These are phyloP conservation scores for Marchantia paleacea DNA, from an alignment of 225 moss, liverwort and hornwort species.

Conservation along the genomic window DNA sequence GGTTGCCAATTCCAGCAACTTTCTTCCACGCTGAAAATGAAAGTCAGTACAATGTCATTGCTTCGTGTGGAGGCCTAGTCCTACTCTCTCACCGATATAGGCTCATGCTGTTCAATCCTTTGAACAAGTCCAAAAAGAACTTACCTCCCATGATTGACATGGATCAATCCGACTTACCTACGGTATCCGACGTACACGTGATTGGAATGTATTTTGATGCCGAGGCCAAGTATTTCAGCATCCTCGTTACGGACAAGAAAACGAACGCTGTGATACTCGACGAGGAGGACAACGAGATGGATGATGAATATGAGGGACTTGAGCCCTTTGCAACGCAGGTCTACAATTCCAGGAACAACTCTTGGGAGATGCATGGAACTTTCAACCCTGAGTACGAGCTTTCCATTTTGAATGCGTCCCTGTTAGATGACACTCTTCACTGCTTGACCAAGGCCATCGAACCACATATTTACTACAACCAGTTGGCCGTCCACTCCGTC, in stretches of 20 bases:
- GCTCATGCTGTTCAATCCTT: slow-evolving; percentile 39
- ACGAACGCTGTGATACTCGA: slow-evolving; percentile 13
- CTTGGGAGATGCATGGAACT: slow-evolving; percentile 23
- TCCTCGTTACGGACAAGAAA: slow-evolving; percentile 34
- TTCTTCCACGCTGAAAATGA: slow-evolving; percentile 28
- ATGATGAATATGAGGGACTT: slow-evolving; percentile 2
- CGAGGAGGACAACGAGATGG: slow-evolving; percentile 11
- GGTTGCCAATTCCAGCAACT: slow-evolving; percentile 26
- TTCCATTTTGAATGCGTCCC: slow-evolving; percentile 26
- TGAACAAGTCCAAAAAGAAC: slow-evolving; percentile 22
- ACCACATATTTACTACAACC: slow-evolving; percentile 9
- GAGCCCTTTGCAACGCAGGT: slow-evolving; percentile 30
- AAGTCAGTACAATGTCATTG: slow-evolving; percentile 18
- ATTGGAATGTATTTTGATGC: slow-evolving; percentile 36
- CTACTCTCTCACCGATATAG: slow-evolving; percentile 18
- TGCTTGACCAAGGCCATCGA: slow-evolving; percentile 25
- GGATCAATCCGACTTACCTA: slow-evolving; percentile 25
- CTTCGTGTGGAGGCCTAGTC: slow-evolving; percentile 29
- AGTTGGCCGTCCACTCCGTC: slow-evolving; percentile 26
- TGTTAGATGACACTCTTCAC: slow-evolving; percentile 23
- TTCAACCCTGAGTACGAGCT: slow-evolving; percentile 32
- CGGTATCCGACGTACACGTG: slow-evolving; percentile 24
- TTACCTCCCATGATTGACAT: slow-evolving; percentile 42
- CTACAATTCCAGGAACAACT: slow-evolving; percentile 31
- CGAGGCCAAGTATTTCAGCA: slow-evolving; percentile 13